Percentiles rank a stretch among this genome's conserved stretches.
Evolutionary conservation across 768 basidiomycete genomes (phyloP).

Genomic region (Podaxis rugospora): DNA sequence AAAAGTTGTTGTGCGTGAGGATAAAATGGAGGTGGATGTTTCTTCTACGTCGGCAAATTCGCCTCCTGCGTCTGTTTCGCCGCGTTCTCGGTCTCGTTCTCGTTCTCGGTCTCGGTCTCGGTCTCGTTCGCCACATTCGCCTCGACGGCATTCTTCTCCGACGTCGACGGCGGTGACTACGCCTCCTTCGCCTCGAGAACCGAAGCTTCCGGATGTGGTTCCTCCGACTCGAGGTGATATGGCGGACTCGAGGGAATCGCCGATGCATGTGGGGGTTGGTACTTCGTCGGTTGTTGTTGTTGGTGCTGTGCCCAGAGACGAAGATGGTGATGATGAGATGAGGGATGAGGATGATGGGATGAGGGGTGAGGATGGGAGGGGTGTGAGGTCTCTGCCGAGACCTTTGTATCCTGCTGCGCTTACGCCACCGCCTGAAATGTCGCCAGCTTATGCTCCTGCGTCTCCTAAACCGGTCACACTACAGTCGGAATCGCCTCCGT

Average conservation of each 20-base stretch:
- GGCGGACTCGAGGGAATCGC: slow-evolving; percentile 12
- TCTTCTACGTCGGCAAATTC: background rate
- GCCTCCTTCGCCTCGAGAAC: slow-evolving; percentile 3
- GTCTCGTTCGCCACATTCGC: background rate
- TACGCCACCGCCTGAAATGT: background rate
- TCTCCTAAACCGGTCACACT: background rate
- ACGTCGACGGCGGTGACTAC: background rate
- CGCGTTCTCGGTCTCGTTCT: slow-evolving; percentile 1
- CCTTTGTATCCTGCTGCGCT: background rate
- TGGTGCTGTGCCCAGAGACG: too few relatives aligned
- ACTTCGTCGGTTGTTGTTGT: too few relatives aligned
- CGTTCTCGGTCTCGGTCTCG: too few relatives aligned
- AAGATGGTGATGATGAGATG: background rate
- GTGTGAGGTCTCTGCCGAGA: background rate
- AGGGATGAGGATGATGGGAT: too few relatives aligned
- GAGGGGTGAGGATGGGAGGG: background rate
- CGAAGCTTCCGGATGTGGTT: slow-evolving; percentile 4
- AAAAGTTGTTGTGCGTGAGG: too few relatives aligned
- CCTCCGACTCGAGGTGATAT: background rate
- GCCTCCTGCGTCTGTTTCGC: background rate
- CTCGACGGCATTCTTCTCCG: background rate
- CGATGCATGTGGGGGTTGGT: slow-evolving; percentile 1
- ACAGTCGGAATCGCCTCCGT: background rate
- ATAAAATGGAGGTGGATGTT: slow-evolving; percentile 2
- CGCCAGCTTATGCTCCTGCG: background rate